Base-by-base conservation (phyloP, 305 asterid species). In the Fraxinus albicans region DNA sequence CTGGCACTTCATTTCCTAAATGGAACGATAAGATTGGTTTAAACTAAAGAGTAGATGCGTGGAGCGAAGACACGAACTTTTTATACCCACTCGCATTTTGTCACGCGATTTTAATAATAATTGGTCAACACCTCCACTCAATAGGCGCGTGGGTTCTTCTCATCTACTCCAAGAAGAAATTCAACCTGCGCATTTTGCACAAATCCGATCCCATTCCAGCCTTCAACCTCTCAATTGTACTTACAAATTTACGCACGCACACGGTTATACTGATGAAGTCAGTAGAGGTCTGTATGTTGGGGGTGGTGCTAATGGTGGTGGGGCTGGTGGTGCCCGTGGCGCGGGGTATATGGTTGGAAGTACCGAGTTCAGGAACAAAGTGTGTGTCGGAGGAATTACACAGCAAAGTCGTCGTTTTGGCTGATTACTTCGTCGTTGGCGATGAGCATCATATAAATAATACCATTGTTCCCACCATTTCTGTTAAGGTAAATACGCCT, bases 331-430 rank as follows among this genome's bases (percentile, higher is more conserved):
- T 83, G 17, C 93, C 93, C 38, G 88, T 78, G 78, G 93, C 87
- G 81, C 90, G 84, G 19, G 93, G 94, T 5, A 12, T 94, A 82
- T 93, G 96, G 97, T 23, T 93, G 85, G 93, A 91, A 33, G 53
- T 94, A 74, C 95, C 98, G 55, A 84, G 80, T 27, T 67, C 93
- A 70, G 98, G 95, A 17, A 63, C 90, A 55, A 94, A 93, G 87
- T 94, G 98, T 82, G 76, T 94, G 5, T 92, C 95, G 35, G 97
- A 94, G 82, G 97, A 92, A 8, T 65, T 94, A 55, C 91, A 88
- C 80, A 83, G n/a, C 81, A 87, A 88, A 88, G 91, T 90, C 83
- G 97, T 94, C 77, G 97, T 93, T 86, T 81, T 94, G 79, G 91
- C 88, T 0, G 97, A 93, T 87, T 94, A 91, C 87, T 87, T 63